Evolutionary conservation across 2,329 filamentous ascomycete genomes (phyloP), one percentile per base, ranked within the genome.

Genomic region (Alternaria longipes): DNA sequence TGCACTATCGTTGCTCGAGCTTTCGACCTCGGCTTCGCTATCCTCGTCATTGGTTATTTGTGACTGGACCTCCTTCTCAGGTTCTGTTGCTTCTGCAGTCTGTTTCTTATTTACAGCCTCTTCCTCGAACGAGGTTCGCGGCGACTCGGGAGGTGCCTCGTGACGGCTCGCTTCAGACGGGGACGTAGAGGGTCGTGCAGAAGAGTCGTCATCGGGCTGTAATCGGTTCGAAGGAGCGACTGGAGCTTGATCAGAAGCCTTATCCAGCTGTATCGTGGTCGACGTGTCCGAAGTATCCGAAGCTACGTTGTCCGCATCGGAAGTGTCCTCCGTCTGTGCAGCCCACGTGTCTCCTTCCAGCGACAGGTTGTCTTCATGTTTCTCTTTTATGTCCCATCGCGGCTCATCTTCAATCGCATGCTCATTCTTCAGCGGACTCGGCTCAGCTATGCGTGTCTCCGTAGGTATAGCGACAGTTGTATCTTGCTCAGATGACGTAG

Each of bases 81-180:
- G 24, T 3, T 12, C 24, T 9, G 14, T 12, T 5, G 32, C 45
- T 20, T 51, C 45, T 34, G 11, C 24, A 20, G 20, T 26, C 8
- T 49, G 40, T 5, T 24, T 34, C 26, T 26, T 46, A 32, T n/a
- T 14, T 14, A 16, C 16, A 14, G 18, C 3, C 26, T 57, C 74
- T 30, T 79, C 77, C 47, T 80, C 78, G 26, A 79, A 67, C 1
- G 78, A 80, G 8, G 77, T 80, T 16, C 78, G 59, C 4, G 77
- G 70, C 22, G 78, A 80, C 41, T 79, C 76, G 36, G 64, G 53
- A 8, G 64, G 60, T 7, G 63, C 60, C 38, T 75, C 76, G 18
- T 64, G 67, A 41, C 72, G 76, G 59, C 77, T 80, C 7, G 62
- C 59, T 34, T 79, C 77, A n/a, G 77, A 79, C 1, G 73, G 73